Conservation (phyloP, 176 grass and related monocot species). For the Oryza meyeriana region DNA sequence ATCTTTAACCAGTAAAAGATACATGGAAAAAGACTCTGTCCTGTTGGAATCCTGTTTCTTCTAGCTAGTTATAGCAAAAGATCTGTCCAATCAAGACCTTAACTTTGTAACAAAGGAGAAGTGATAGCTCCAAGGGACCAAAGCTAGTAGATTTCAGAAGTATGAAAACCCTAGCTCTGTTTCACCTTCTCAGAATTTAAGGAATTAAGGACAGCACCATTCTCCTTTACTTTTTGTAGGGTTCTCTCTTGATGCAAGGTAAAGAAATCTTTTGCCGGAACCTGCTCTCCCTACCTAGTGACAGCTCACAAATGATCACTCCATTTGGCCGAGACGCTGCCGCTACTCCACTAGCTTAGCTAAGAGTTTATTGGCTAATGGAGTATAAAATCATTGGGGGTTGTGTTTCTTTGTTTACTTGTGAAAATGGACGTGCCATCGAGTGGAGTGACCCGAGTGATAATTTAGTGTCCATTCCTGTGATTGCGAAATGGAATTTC, state of each 20-base stretch:
- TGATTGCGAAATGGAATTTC: slow-evolving; percentile 11
- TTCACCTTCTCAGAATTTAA: slow-evolving; percentile 18
- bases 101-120: slow-evolving; percentile 27
- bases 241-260: slow-evolving; percentile 12
- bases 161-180: neutral
- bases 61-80: slow-evolving; percentile 7
- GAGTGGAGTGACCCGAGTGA: slow-evolving; percentile 28
- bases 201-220: neutral
- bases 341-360: neutral
- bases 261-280: neutral
- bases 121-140: neutral
- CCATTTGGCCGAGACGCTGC: neutral
- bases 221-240: neutral
- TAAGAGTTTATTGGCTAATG: neutral
- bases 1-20: slow-evolving; percentile 28
- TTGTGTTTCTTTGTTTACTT: slow-evolving; percentile 28
- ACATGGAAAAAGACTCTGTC: neutral
- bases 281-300: slow-evolving; percentile 18
- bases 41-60: slow-evolving; percentile 24
- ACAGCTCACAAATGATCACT: slow-evolving; percentile 24
- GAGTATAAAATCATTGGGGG: slow-evolving; percentile 24
- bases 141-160: neutral
- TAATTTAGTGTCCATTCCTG: slow-evolving; percentile 2
- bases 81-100: slow-evolving; percentile 3
- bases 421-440: slow-evolving; percentile 20